A percentile compares a stretch with the other conserved stretches of the same genome.
Evolutionary conservation across 139 green algal genomes (phyloP).

Genomic region (Volvox reticuliferus): DNA sequence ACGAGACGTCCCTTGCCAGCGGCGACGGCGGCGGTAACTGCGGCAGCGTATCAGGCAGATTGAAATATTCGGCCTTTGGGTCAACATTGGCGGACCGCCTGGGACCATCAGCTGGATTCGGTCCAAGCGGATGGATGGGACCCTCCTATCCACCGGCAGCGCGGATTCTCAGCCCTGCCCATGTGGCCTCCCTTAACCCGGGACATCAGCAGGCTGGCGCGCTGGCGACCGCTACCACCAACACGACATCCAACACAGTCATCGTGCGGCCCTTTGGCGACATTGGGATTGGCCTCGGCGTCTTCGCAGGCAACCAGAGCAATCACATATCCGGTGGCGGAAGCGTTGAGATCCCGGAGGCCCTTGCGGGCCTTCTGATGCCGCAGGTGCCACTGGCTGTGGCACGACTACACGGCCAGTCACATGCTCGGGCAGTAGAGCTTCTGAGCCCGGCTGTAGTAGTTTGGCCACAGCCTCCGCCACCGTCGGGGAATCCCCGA

Average conservation of each 20-base stretch:
- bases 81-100: conserved; percentile 26
- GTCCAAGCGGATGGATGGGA: neutral
- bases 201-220: neutral
- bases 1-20: neutral
- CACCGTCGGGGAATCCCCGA: neutral
- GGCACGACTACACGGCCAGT: neutral
- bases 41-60: neutral
- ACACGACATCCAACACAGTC: neutral
- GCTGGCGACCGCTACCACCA: neutral
- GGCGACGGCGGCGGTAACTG: neutral
- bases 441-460: conserved; percentile 11
- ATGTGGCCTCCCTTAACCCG: neutral
- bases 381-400: neutral
- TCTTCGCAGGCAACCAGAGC: neutral
- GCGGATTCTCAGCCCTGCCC: neutral
- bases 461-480: neutral
- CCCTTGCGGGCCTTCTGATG: neutral
- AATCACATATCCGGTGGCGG: neutral
- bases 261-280: neutral
- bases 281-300: neutral
- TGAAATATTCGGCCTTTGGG: neutral
- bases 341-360: neutral
- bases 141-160: neutral
- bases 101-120: neutral
- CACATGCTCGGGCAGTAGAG: neutral